phyloP scores from a whole-genome alignment of 495 filamentous ascomycete genomes.

The Penicillium desertorum region DNA sequence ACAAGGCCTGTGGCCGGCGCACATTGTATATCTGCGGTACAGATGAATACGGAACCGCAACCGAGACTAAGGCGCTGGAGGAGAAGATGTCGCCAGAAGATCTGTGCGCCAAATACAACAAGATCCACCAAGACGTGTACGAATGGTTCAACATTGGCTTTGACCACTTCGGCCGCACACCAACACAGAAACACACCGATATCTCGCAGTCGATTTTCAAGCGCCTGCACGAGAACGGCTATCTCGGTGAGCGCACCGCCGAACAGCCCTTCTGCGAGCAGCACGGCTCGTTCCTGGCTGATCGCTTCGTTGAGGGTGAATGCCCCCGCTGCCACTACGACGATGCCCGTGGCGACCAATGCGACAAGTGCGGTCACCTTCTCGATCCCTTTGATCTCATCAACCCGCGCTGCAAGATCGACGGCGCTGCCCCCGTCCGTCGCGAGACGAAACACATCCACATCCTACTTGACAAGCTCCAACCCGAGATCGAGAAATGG shows the following conservation, averaged over 20 bases:
- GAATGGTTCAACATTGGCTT: constrained; percentile 86
- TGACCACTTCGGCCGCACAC: constrained; percentile 82
- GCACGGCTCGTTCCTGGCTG: constrained; percentile 83
- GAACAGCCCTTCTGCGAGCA: constrained; percentile 83
- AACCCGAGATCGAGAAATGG: constrained; percentile 72
- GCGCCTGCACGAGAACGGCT: constrained; percentile 76
- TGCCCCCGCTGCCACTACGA: constrained; percentile 78
- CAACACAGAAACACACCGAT: constrained; percentile 76
- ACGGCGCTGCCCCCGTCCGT: constrained; percentile 72
- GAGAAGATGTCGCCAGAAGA: constrained; percentile 67
- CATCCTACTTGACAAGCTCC: constrained; percentile 75
- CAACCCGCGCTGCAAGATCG: constrained; percentile 71
- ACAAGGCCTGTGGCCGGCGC: constrained; percentile 64
- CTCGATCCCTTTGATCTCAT: constrained; percentile 71
- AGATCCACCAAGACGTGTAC: constrained; percentile 80
- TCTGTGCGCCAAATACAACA: constrained; percentile 83
- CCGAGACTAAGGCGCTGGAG: constrained; percentile 75
- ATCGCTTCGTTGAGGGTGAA: constrained; percentile 90
- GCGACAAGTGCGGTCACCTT: constrained; percentile 80
- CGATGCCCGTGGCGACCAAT: constrained; percentile 83
- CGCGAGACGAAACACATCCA: constrained; percentile 74
- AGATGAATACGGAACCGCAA: constrained; percentile 84
- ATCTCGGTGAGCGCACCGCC: constrained; percentile 71
- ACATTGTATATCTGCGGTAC: constrained; percentile 58
- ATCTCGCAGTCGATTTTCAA: constrained; percentile 85